A percentile compares a stretch with the other conserved stretches of the same genome.
These are phyloP conservation scores for Rubroboletus satanas DNA, from an alignment of 768 basidiomycete species.

Conservation along the genomic window DNA sequence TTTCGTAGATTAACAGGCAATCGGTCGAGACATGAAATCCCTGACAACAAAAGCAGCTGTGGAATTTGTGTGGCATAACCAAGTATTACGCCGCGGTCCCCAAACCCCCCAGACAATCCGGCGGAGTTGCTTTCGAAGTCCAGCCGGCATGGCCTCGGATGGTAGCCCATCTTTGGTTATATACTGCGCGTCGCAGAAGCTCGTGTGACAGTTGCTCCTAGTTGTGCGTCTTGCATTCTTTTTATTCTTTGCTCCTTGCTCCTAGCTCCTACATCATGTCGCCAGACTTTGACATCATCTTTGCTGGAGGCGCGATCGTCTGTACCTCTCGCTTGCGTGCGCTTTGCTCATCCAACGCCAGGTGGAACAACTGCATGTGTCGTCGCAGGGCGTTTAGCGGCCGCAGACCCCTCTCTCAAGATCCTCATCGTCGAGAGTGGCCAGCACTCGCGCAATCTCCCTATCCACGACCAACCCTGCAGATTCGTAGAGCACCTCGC, in stretches of 20 bases:
- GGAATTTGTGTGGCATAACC: no score
- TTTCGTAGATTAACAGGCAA: no score
- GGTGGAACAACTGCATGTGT: slow-evolving; percentile 57
- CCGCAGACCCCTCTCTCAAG: slow-evolving; percentile 49
- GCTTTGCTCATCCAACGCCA: slow-evolving; percentile 1
- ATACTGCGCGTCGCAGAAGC: not conserved
- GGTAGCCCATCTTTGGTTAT: not conserved
- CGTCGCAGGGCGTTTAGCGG: slow-evolving; percentile 47
- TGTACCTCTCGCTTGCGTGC: not conserved
- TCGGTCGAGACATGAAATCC: no score
- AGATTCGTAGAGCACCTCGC: slow-evolving; percentile 43
- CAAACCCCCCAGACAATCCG: no score
- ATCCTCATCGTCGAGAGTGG: slow-evolving; percentile 64
- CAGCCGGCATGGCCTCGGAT: no score
- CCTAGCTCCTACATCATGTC: not conserved
- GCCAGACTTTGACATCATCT: slow-evolving; percentile 45
- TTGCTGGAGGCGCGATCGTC: slow-evolving; percentile 48
- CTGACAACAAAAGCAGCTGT: no score
- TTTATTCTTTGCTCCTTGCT: not conserved
- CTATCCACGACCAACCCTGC: slow-evolving; percentile 51
- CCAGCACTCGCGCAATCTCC: slow-evolving; percentile 43
- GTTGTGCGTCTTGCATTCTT: no score
- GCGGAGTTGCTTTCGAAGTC: no score
- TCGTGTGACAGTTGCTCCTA: no score
- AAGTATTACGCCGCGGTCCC: no score